phyloP scores from a whole-genome alignment of 2,329 filamentous ascomycete species.

The Emericellopsis cladophorae region DNA sequence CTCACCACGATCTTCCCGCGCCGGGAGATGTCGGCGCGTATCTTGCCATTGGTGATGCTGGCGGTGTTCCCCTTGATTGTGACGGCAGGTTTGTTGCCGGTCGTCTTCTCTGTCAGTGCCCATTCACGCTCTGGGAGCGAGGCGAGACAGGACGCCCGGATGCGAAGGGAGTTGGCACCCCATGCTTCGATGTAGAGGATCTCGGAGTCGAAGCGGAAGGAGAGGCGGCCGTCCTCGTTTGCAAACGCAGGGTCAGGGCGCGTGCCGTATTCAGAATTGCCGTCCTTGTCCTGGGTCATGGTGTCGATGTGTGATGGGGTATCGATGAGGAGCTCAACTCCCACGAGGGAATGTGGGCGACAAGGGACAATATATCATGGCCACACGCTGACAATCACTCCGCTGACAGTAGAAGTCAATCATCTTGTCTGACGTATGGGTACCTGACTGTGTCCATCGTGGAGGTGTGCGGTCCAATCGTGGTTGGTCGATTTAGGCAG shows the following conservation, averaged over 20 bases:
- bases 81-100: not conserved
- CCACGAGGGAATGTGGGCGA: too few species aligned
- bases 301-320: not conserved
- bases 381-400: too few species aligned
- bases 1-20: slow-evolving; percentile 16
- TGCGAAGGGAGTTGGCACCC: slow-evolving; percentile 30
- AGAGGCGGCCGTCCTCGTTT: slow-evolving; percentile 10
- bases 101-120: slow-evolving; percentile 17
- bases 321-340: too few species aligned
- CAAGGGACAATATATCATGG: too few species aligned
- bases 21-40: slow-evolving; percentile 13
- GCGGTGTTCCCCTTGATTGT: not conserved
- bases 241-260: slow-evolving; percentile 1
- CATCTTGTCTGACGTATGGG: too few species aligned
- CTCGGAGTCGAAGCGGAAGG: slow-evolving; percentile 27
- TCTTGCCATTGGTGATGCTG: slow-evolving; percentile 13
- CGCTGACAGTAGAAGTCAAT: too few species aligned
- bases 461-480: too few species aligned
- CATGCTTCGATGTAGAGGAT: slow-evolving; percentile 34
- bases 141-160: slow-evolving; percentile 28
- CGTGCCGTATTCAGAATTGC: slow-evolving; percentile 2
- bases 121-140: slow-evolving; percentile 22
- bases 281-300: not conserved
- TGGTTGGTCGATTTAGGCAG: too few species aligned
- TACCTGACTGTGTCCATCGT: too few species aligned